These are phyloP conservation scores for Neofusicoccum umdonicola DNA, from an alignment of 2,329 filamentous ascomycete species.

Conservation along the genomic window DNA sequence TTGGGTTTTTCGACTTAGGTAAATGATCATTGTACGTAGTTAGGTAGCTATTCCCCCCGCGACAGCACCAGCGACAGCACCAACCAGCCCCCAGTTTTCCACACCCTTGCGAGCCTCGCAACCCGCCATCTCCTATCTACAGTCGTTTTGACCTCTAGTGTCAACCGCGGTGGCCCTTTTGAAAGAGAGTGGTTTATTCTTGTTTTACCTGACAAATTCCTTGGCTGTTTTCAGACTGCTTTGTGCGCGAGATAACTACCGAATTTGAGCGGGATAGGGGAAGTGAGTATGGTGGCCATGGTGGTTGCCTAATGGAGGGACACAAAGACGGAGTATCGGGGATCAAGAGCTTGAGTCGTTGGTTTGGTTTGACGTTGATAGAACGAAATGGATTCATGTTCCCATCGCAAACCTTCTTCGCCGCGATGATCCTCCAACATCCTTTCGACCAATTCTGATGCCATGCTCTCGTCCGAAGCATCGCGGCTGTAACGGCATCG, in stretches of 20 bases:
- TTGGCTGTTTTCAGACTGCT: neutral
- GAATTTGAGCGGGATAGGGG: neutral
- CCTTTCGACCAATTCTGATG: too few species aligned
- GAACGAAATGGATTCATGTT: constrained; percentile 13
- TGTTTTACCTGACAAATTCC: neutral
- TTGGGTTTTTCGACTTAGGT: constrained; percentile 4
- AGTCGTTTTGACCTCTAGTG: neutral
- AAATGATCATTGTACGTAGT: constrained; percentile 12
- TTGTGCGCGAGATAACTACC: neutral
- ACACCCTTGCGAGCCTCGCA: neutral
- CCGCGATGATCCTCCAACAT: neutral
- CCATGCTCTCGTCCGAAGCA: too few species aligned
- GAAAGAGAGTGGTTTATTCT: neutral
- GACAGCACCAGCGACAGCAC: neutral
- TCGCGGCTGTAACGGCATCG: too few species aligned
- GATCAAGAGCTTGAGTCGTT: neutral
- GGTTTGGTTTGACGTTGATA: neutral
- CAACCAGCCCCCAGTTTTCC: neutral
- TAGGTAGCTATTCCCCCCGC: constrained; percentile 16
- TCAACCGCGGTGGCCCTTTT: neutral
- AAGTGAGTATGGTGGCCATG: neutral
- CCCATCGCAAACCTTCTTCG: neutral
- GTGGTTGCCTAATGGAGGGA: neutral
- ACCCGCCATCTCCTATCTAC: neutral
- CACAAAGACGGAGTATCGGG: neutral